Evolutionary conservation across 352 stramenopile species (phyloP), one percentile per base, ranked within the genome.

Genomic region (Globisporangium okanoganense): DNA sequence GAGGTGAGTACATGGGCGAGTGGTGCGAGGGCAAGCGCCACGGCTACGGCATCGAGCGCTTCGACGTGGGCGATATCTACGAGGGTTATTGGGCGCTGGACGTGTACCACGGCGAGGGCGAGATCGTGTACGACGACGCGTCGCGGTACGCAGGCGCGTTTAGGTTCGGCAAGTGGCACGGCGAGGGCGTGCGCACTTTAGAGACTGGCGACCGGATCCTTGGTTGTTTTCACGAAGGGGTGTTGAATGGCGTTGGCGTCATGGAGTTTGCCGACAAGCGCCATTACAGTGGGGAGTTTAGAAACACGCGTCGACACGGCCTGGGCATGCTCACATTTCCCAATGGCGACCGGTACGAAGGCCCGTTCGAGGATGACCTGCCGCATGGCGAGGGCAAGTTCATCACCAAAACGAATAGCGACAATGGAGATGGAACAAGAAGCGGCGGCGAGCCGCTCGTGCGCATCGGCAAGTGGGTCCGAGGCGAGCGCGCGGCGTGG

Each of bases 291-390:
- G 82, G 85, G n/a, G 68, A 73, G 5, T 92, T 94, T 57, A 43
- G 18, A 6, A 60, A 73, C 52, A 92, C 85, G 10, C 64, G 73
- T 7, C 72, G 84, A 6, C 79, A 97, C 27, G 92, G 92, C 5
- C 58, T 83, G 33, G 92, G 93, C 5, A 73, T 88, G 31, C 57
- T 98, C 14, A 88, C 79, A 2, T 96, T 95, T 58, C 70, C 84
- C 0, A 96, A 92, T 51, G 91, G 92, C 3, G 94, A 97, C 55
- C 75, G 77, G 1, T 98, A 97, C 68, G 87, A 97, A 67, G 94
- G 94, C 6, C 72, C 90, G 36, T 98, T 95, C 61, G 72, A 85
- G 57, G 53, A 94, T 31, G 89, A 95, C 29, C 71, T 85, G 47
- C 88, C 85, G 62, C 82, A 98, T 51, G 94, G 94, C 2, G 81